Evolutionary conservation across 345 rosid genomes (phyloP).

Genomic region (Mangifera indica): DNA sequence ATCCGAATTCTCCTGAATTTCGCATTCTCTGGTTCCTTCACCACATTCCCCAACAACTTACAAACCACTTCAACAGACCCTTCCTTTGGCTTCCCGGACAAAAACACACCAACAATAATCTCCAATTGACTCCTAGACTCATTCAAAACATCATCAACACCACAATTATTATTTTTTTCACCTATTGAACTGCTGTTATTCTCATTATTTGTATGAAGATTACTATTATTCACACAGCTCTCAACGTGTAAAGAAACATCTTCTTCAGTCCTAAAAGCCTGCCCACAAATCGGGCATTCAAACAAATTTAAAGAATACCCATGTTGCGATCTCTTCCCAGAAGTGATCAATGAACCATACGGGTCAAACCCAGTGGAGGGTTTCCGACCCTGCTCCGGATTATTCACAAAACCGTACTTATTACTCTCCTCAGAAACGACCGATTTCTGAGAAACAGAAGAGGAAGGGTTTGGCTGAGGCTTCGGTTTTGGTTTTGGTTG

Average conservation of each 20-base stretch:
- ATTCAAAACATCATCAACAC: constrained; percentile 16
- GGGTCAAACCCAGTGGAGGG: constrained; percentile 65
- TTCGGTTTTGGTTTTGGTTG: neutral
- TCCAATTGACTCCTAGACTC: constrained; percentile 38
- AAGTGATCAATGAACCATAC: constrained; percentile 63
- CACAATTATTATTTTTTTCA: constrained; percentile 19
- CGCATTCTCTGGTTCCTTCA: constrained; percentile 71
- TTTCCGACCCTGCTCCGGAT: constrained; percentile 32
- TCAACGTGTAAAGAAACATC: constrained; percentile 83
- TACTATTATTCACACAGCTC: constrained; percentile 42
- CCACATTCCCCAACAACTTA: constrained; percentile 67
- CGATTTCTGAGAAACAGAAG: constrained; percentile 37
- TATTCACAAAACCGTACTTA: constrained; percentile 27
- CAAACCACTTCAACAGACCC: constrained; percentile 60
- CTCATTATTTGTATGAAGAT: neutral
- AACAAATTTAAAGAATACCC: constrained; percentile 68
- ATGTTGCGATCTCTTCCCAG: constrained; percentile 69
- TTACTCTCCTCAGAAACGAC: constrained; percentile 34
- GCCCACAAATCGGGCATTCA: constrained; percentile 78
- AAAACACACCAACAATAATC: constrained; percentile 46
- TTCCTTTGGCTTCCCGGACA: constrained; percentile 61
- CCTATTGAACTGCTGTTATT: neutral
- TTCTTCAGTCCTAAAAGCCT: constrained; percentile 55
- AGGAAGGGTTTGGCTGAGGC: constrained; percentile 26
- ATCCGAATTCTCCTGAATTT: constrained; percentile 82